Conservation (phyloP, 345 rosid genomes). For the Eucalyptus guilfoylei region DNA sequence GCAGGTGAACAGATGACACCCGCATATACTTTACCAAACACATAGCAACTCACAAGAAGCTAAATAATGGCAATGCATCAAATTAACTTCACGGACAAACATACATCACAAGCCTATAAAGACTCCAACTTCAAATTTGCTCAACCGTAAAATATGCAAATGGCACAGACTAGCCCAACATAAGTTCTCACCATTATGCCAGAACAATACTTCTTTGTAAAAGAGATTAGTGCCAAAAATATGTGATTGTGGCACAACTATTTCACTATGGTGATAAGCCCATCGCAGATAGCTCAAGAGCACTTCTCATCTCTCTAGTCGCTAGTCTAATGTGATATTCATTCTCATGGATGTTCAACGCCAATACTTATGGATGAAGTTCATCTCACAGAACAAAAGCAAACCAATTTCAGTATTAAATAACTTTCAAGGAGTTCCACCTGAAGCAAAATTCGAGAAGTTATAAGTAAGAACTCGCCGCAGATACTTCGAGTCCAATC, state of each 20-base stretch:
- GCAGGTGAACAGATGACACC: neutral
- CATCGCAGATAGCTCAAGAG: neutral
- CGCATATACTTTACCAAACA: neutral
- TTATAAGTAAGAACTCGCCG: neutral
- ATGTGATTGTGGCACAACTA: neutral
- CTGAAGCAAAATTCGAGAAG: neutral
- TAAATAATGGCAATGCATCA: neutral
- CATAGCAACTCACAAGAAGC: neutral
- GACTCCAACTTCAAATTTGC: neutral
- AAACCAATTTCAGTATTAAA: neutral
- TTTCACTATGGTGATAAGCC: neutral
- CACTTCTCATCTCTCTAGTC: neutral
- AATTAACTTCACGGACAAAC: neutral
- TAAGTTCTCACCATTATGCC: neutral
- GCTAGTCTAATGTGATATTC: neutral
- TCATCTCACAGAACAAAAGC: neutral
- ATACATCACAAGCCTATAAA: neutral
- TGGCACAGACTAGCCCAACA: neutral
- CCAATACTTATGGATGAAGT: neutral
- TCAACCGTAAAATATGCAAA: neutral
- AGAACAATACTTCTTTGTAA: neutral
- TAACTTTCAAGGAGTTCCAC: neutral
- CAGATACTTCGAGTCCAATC: neutral
- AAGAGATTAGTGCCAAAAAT: neutral
- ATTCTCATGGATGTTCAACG: neutral